Percentiles rank a stretch among this genome's conserved stretches.
Conservation (phyloP, 805 yeast species). For the Suhomyces pyralidae region DNA sequence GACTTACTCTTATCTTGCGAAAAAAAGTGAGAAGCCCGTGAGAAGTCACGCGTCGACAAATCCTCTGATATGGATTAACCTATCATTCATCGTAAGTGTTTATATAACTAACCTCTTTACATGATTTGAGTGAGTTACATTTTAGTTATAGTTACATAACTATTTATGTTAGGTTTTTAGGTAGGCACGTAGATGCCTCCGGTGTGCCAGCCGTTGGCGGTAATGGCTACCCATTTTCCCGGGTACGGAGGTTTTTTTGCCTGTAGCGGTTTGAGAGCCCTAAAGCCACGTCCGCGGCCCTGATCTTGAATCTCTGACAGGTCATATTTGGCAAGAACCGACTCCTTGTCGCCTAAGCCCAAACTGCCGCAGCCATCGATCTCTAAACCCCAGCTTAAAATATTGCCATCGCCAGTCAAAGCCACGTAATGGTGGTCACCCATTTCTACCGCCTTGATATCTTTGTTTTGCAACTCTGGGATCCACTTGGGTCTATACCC, state of each 20-base stretch:
- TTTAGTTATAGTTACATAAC: not conserved
- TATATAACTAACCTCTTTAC: too few species aligned
- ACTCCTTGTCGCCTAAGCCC: slow-evolving; percentile 48
- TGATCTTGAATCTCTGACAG: slow-evolving; percentile 17
- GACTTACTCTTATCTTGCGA: not conserved
- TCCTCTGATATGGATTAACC: too few species aligned
- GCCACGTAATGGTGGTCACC: slow-evolving; percentile 76
- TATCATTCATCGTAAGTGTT: too few species aligned
- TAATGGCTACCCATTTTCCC: slow-evolving; percentile 54
- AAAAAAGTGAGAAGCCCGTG: too few species aligned
- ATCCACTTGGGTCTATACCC: slow-evolving; percentile 28
- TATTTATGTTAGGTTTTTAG: not conserved
- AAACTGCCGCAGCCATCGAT: slow-evolving; percentile 61
- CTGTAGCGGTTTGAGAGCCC: slow-evolving; percentile 15
- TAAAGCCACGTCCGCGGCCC: slow-evolving; percentile 31
- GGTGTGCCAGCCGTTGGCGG: slow-evolving; percentile 82
- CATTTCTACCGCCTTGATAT: slow-evolving; percentile 54
- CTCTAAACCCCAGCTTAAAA: slow-evolving; percentile 69
- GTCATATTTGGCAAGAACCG: slow-evolving; percentile 4
- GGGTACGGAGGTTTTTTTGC: slow-evolving; percentile 38
- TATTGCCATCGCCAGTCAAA: slow-evolving; percentile 52
- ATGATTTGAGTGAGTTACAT: not conserved
- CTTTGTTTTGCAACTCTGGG: slow-evolving; percentile 44
- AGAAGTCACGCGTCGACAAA: too few species aligned
- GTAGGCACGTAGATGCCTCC: slow-evolving; percentile 47